Conservation (phyloP, 2,329 filamentous ascomycete species). For the Thermomyces lanuginosus region DNA sequence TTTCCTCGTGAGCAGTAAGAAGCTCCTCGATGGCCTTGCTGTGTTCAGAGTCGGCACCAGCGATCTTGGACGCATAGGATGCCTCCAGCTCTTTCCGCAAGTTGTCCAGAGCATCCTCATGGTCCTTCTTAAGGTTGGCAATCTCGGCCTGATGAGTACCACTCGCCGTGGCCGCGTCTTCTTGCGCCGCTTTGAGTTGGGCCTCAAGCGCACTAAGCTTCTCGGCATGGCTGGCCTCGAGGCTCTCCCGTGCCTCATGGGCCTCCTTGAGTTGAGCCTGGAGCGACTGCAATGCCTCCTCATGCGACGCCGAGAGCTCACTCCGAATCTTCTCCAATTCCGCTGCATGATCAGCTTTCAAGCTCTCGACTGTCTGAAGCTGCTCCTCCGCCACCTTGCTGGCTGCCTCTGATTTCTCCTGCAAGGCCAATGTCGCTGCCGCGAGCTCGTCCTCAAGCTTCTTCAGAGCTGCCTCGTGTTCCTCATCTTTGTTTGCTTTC, state of each 20-base stretch:
- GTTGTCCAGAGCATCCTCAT: conserved; percentile 18
- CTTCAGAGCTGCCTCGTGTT: conserved; percentile 19
- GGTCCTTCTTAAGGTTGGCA: conserved; percentile 19
- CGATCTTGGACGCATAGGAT: conserved; percentile 17
- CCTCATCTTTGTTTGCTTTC: conserved; percentile 20
- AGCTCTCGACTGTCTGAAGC: conserved; percentile 15
- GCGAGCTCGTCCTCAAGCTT: conserved; percentile 20
- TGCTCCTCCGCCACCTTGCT: conserved; percentile 18
- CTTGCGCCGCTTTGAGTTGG: conserved; percentile 12
- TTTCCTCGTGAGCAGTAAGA: conserved; percentile 23
- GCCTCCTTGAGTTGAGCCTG: conserved; percentile 21
- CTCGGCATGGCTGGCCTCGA: conserved; percentile 17
- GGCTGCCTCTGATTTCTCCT: conserved; percentile 18
- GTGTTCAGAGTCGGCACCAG: conserved; percentile 23
- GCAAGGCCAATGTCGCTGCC: conserved; percentile 18
- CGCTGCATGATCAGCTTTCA: conserved; percentile 20
- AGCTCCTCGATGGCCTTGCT: conserved; percentile 26
- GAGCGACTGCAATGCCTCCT: conserved; percentile 15
- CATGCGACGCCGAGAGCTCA: conserved; percentile 15
- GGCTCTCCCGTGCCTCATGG: conserved; percentile 12
- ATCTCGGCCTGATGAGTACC: conserved; percentile 15
- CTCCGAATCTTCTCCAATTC: conserved; percentile 13
- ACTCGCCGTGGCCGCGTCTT: conserved; percentile 15
- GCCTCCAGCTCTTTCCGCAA: conserved; percentile 24
- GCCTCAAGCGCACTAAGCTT: conserved; percentile 13